phyloP scores from a whole-genome alignment of 371 early-diverging fungal genomes.

The Mucor indicus region DNA sequence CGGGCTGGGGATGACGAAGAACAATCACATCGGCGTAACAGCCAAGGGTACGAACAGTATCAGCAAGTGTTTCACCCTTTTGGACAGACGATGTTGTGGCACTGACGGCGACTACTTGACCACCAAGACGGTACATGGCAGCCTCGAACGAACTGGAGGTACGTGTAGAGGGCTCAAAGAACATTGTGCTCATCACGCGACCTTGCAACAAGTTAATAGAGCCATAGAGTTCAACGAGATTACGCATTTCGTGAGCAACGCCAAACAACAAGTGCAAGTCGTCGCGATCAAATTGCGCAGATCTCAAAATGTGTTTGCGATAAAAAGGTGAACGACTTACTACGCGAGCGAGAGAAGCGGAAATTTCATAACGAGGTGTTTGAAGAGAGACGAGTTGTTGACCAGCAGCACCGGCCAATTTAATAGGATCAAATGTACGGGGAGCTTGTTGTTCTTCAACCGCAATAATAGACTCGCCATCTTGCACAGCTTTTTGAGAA shows the following conservation, averaged over 20 bases:
- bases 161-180: constrained; percentile 96
- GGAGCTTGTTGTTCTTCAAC: constrained; percentile 18
- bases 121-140: constrained; percentile 94
- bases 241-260: constrained; percentile 95
- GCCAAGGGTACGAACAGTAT: constrained; percentile 93
- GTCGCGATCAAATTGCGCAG: constrained; percentile 85
- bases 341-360: constrained; percentile 63
- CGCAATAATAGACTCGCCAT: constrained; percentile 60
- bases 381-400: constrained; percentile 36
- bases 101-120: constrained; percentile 82
- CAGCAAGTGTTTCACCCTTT: constrained; percentile 94
- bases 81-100: constrained; percentile 82
- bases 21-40: constrained; percentile 91
- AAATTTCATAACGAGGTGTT: constrained; percentile 44
- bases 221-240: constrained; percentile 86
- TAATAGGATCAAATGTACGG: constrained; percentile 21
- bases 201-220: constrained; percentile 80
- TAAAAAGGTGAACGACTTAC: constrained; percentile 87
- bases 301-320: constrained; percentile 86
- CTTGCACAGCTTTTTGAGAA: too few relatives aligned
- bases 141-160: constrained; percentile 92
- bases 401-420: constrained; percentile 37
- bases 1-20: constrained; percentile 92
- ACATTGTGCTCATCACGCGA: constrained; percentile 90
- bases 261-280: constrained; percentile 93